Percentiles rank a stretch among this genome's conserved stretches.
Conservation (phyloP, 2,329 filamentous ascomycete genomes). For the Fusarium tuaranense region DNA sequence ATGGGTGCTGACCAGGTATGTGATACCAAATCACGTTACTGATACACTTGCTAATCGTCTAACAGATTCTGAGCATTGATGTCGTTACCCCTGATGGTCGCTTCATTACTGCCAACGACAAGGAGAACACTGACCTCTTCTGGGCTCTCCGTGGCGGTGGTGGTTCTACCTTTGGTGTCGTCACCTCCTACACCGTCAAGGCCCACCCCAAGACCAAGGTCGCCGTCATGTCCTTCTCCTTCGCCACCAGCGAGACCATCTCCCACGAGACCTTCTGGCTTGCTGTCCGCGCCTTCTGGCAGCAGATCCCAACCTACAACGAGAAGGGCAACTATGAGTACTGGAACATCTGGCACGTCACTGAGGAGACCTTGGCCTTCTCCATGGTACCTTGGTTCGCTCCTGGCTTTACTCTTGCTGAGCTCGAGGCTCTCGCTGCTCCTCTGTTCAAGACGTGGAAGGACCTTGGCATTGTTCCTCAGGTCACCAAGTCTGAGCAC, state of each 20-base stretch:
- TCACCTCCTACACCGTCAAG: conserved; percentile 51
- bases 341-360: conserved; percentile 33
- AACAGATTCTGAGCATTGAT: conserved; percentile 34
- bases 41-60: no score
- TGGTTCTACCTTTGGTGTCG: conserved; percentile 50
- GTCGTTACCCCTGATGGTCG: conserved; percentile 3
- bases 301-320: conserved; percentile 33
- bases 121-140: conserved; percentile 47
- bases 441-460: conserved; percentile 32
- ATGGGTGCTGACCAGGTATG: conserved; percentile 38
- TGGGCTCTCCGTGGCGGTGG: conserved; percentile 56
- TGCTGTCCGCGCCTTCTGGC: conserved; percentile 28
- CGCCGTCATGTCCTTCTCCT: conserved; percentile 35
- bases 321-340: conserved; percentile 38
- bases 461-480: conserved; percentile 22
- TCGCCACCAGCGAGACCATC: conserved; percentile 24
- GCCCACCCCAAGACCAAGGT: conserved; percentile 49
- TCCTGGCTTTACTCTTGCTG: conserved; percentile 30
- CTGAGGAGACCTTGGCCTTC: conserved; percentile 22
- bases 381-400: conserved; percentile 40
- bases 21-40: neutral
- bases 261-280: conserved; percentile 35
- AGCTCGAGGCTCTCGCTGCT: conserved; percentile 20
- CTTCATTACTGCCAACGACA: conserved; percentile 30
- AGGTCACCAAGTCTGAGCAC: conserved; percentile 29